Conservation (phyloP, 2,329 filamentous ascomycete species). For the Fusarium sp. region DNA sequence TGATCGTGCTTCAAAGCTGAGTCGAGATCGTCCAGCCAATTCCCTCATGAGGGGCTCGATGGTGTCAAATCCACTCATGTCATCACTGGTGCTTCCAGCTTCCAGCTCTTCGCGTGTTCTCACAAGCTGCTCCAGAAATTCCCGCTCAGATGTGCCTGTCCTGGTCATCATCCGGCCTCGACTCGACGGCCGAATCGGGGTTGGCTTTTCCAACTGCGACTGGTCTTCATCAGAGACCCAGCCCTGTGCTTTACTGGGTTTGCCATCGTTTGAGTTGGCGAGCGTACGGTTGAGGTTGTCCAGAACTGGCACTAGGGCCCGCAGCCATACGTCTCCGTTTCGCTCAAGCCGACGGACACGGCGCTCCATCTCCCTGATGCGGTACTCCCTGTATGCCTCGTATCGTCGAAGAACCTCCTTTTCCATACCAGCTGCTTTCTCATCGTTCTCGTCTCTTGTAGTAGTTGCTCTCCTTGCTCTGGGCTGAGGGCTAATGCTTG, state of each 20-base stretch:
- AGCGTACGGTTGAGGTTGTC: constrained; percentile 57
- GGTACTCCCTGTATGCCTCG: constrained; percentile 55
- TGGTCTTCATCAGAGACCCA: constrained; percentile 51
- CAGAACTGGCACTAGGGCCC: constrained; percentile 58
- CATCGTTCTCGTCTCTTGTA: constrained; percentile 43
- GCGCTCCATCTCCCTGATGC: constrained; percentile 59
- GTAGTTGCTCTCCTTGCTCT: constrained; percentile 36
- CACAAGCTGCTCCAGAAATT: constrained; percentile 48
- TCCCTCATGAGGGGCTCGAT: constrained; percentile 60
- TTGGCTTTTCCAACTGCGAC: constrained; percentile 13
- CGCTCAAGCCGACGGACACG: constrained; percentile 59
- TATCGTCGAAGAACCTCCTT: constrained; percentile 54
- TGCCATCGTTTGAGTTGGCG: constrained; percentile 31
- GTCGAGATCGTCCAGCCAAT: constrained; percentile 50
- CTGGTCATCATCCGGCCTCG: constrained; percentile 40
- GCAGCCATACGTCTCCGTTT: constrained; percentile 59
- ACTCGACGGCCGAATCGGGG: constrained; percentile 26
- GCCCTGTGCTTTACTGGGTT: constrained; percentile 36
- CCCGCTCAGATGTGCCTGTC: constrained; percentile 45
- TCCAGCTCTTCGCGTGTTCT: constrained; percentile 42
- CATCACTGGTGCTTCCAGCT: constrained; percentile 44
- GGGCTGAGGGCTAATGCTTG: constrained; percentile 32
- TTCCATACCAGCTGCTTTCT: constrained; percentile 41
- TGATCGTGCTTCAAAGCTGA: constrained; percentile 44
- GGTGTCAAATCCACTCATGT: constrained; percentile 52